A percentile compares a stretch with the other conserved stretches of the same genome.
phyloP scores from a whole-genome alignment of 305 asterid genomes.

The Fraxinus baroniana region DNA sequence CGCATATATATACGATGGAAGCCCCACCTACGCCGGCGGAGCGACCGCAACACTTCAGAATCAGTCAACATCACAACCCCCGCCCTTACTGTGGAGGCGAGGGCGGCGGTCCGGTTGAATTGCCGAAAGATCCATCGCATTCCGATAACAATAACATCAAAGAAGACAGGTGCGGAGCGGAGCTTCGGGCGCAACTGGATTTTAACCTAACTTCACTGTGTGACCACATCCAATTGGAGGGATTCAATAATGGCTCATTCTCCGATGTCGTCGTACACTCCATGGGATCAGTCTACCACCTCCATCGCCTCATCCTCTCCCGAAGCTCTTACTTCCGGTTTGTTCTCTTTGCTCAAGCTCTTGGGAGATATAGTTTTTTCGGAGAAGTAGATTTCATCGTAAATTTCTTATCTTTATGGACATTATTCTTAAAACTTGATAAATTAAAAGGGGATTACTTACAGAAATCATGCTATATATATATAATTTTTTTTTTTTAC shows the following conservation, averaged over 20 bases:
- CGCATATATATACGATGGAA: conserved; percentile 34
- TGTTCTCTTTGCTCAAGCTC: conserved; percentile 7
- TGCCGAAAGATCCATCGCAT: conserved; percentile 48
- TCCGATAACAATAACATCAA: conserved; percentile 33
- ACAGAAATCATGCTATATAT: no score
- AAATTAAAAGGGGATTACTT: no score
- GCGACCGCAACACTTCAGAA: conserved; percentile 32
- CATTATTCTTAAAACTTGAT: no score
- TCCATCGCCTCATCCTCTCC: conserved; percentile 86
- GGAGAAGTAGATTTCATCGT: not conserved
- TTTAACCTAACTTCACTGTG: conserved; percentile 85
- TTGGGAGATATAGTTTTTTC: not conserved
- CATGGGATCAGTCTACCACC: conserved; percentile 71
- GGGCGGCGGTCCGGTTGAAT: conserved; percentile 56
- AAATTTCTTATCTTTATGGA: not conserved
- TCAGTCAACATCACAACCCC: conserved; percentile 37
- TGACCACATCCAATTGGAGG: conserved; percentile 87
- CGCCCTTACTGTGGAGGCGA: conserved; percentile 29
- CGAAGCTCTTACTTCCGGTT: conserved; percentile 95
- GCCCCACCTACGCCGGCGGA: conserved; percentile 32
- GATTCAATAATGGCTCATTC: conserved; percentile 78
- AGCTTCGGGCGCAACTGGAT: conserved; percentile 52
- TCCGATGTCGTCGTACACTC: conserved; percentile 84
- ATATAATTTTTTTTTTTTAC: no score
- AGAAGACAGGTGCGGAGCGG: conserved; percentile 52